These are phyloP conservation scores for Triticum aestivum DNA, from an alignment of 176 grass and related monocot genomes.

Conservation along the genomic window IWGSC_CS_RefSeq_v2.1 NC_057810.1:628203119-628203618, in stretches of 20 bases:
- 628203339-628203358: background rate
- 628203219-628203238: too few species aligned
- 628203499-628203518: slow-evolving; percentile 29
- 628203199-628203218: too few species aligned
- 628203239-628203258: background rate
- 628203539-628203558: background rate
- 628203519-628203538: slow-evolving; percentile 33
- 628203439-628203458: too few species aligned
- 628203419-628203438: too few species aligned
- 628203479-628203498: too few species aligned
- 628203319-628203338: background rate
- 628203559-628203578: background rate
- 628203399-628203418: background rate
- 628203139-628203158: too few species aligned
- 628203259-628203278: background rate
- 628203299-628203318: background rate
- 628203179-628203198: too few species aligned
- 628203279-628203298: background rate
- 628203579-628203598: background rate
- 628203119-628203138: too few species aligned
- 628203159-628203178: too few species aligned
- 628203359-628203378: background rate
- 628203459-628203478: too few species aligned
- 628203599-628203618: background rate
- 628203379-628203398: background rate